Base-by-base conservation (phyloP, 768 basidiomycete genomes). In the Lactarius akahatsu region DNA sequence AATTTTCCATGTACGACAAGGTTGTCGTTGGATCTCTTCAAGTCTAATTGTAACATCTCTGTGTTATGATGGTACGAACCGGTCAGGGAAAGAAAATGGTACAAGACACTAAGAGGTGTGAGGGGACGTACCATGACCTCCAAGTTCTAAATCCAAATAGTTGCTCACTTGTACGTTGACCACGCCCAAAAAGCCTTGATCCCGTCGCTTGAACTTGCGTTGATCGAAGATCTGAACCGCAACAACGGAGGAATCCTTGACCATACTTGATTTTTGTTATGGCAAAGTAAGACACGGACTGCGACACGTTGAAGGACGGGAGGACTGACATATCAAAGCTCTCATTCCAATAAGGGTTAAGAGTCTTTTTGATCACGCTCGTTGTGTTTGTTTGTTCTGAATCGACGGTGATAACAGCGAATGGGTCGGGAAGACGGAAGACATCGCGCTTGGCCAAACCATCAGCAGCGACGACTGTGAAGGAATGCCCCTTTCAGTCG, bases 151-250 rank as follows among this genome's bases (percentile, higher is more conserved):
- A 77, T 98, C 97, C 54, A 98, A 80, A 28, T 90, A 90, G 77
- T 95, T 92, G 75, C 88, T 86, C 67, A 98, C 93, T 71, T 90
- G 85, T 70, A 98, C 85, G 75, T 99, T 99, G 72, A 98, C 96
- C 16, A 98, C 96, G 41, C 97, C 97, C 62, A 99, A 81, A 78
- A 99, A 99, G 2, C 97, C 97, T 76, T 98, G 97, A 76, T 99
- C 97, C 73, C 90, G 88, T 78, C 92, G 85, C 83, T 99, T 99
- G 82, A 98, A 98, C 79, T 99, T 99, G 77, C 94, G 89, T 78
- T 98, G 96, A 79, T 99, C 97, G 72, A 98, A 98, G 72, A 98
- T 97, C 79, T 99, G 97, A 1, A 98, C 96, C 5, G 94, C 94
- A 65, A 99, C 86, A 57, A 98, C 92, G 20, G 96, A 98, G n/a